Conservation (phyloP, 2,329 filamentous ascomycete species). For the Xylariaceae sp. region DNA sequence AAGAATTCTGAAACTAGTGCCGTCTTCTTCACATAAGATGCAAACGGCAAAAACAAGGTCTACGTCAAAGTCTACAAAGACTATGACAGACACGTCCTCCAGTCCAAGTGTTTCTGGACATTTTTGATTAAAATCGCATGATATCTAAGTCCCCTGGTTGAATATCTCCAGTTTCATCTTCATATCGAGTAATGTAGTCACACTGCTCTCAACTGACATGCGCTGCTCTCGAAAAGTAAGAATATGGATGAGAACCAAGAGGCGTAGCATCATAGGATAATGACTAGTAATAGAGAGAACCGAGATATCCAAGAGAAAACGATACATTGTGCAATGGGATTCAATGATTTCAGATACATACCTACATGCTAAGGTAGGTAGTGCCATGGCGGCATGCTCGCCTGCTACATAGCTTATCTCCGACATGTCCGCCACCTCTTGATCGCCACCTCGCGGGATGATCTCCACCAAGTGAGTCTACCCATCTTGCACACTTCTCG, state of each 20-base stretch:
- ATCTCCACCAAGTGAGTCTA: constrained; percentile 1
- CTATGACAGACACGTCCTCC: background rate
- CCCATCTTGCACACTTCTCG: background rate
- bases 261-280: background rate
- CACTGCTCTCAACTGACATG: too few relatives aligned
- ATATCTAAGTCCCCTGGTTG: too few relatives aligned
- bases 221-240: too few relatives aligned
- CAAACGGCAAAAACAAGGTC: background rate
- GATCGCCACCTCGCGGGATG: background rate
- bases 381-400: background rate
- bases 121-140: too few relatives aligned
- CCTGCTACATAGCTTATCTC: constrained; percentile 1
- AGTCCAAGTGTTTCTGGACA: background rate
- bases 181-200: too few relatives aligned
- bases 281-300: background rate
- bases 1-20: too few relatives aligned
- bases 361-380: too few relatives aligned
- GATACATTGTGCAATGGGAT: background rate
- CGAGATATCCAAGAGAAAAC: too few relatives aligned
- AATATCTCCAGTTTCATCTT: too few relatives aligned
- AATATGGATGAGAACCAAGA: background rate
- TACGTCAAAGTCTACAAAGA: too few relatives aligned
- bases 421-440: background rate
- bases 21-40: background rate
- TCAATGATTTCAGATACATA: too few relatives aligned